Conservation (phyloP, 2,329 filamentous ascomycete species). For the Fusarium sp. region DNA sequence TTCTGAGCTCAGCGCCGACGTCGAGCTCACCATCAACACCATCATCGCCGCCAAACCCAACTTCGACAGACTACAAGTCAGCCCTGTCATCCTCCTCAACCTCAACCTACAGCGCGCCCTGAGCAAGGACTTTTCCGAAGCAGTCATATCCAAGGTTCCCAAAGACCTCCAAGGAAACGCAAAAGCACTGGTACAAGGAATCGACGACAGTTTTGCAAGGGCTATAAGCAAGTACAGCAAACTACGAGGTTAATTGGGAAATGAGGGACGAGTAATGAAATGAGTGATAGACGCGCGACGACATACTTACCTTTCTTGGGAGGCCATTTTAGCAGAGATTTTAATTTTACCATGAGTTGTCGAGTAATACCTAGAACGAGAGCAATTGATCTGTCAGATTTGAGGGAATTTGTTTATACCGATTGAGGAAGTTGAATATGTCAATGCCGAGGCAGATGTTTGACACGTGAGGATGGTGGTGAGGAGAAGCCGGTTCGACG, state of each 20-base stretch:
- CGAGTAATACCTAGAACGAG: slow-evolving; percentile 18
- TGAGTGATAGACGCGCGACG: slow-evolving; percentile 16
- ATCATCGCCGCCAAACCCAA: slow-evolving; percentile 56
- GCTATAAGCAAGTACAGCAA: slow-evolving; percentile 51
- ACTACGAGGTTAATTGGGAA: slow-evolving; percentile 14
- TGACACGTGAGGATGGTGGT: slow-evolving; percentile 20
- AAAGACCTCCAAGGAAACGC: slow-evolving; percentile 49
- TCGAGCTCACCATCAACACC: slow-evolving; percentile 54
- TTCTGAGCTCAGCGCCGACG: slow-evolving; percentile 49
- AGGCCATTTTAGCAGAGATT: slow-evolving; percentile 25
- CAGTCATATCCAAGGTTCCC: slow-evolving; percentile 57
- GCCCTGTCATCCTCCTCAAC: slow-evolving; percentile 57
- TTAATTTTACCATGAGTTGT: slow-evolving; percentile 30
- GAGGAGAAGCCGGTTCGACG: slow-evolving; percentile 17
- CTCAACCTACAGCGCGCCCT: slow-evolving; percentile 56
- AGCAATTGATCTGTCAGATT: slow-evolving; percentile 7
- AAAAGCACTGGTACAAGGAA: slow-evolving; percentile 50
- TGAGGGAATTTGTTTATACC: slow-evolving; percentile 25
- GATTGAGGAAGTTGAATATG: slow-evolving; percentile 22
- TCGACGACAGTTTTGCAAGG: slow-evolving; percentile 53
- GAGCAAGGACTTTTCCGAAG: slow-evolving; percentile 52
- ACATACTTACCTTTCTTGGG: slow-evolving; percentile 30
- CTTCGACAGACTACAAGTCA: slow-evolving; percentile 58
- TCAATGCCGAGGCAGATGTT: slow-evolving; percentile 19
- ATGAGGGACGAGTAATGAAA: slow-evolving; percentile 26